Percentiles rank a stretch among this genome's conserved stretches.
phyloP scores from a whole-genome alignment of 768 basidiomycete genomes.

The Termitomyces sp. region DNA sequence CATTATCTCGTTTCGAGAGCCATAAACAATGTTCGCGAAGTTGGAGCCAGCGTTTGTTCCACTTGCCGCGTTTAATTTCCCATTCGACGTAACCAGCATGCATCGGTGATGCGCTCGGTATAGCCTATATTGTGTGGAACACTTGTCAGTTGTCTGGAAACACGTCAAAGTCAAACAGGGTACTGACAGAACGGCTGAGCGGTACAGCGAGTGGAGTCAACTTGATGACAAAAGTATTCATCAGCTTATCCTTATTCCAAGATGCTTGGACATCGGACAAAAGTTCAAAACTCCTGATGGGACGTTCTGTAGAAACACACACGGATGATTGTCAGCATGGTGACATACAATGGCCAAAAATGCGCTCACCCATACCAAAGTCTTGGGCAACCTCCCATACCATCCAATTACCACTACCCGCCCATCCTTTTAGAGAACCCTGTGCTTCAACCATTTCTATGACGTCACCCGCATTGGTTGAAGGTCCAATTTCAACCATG shows the following conservation, averaged over 20 bases:
- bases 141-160: constrained; percentile 9
- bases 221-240: constrained; percentile 81
- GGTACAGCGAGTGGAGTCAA: constrained; percentile 61
- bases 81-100: constrained; percentile 74
- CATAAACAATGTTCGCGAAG: constrained; percentile 84
- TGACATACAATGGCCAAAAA: constrained; percentile 3
- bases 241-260: constrained; percentile 82
- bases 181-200: constrained; percentile 58
- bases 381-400: constrained; percentile 88
- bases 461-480: constrained; percentile 73
- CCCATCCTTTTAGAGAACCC: constrained; percentile 61
- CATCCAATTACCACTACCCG: constrained; percentile 75
- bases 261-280: constrained; percentile 74
- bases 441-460: constrained; percentile 61
- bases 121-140: constrained; percentile 24
- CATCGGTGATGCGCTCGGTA: constrained; percentile 43
- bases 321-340: constrained; percentile 12
- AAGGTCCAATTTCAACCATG: constrained; percentile 64
- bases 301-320: constrained; percentile 61
- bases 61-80: constrained; percentile 91
- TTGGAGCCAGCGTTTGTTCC: constrained; percentile 90
- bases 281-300: constrained; percentile 85
- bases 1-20: constrained; percentile 87
- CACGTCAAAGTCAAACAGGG: neutral
- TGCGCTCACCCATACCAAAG: constrained; percentile 81